Conservation (phyloP, 2,329 filamentous ascomycete species). For the Byssothecium circinans region DNA sequence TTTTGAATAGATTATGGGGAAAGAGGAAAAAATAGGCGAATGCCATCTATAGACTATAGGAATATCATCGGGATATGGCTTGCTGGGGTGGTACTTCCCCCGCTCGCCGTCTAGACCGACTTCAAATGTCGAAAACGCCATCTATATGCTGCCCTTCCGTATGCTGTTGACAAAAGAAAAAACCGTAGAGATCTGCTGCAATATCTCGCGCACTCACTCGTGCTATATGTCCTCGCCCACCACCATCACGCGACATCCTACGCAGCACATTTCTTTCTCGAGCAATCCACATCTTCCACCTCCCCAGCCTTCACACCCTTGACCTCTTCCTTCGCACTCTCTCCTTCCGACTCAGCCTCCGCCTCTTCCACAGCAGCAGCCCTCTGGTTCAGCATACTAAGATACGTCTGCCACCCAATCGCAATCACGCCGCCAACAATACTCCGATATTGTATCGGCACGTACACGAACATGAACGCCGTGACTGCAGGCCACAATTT, state of each 20-base stretch:
- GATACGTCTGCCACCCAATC: constrained; percentile 90
- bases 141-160: constrained; percentile 11
- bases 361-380: constrained; percentile 62
- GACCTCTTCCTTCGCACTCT: constrained; percentile 4
- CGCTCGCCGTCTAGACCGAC: background rate
- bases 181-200: constrained; percentile 5
- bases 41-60: too few species aligned
- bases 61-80: too few species aligned
- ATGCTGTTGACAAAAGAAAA: constrained; percentile 18
- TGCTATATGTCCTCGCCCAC: background rate
- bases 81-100: too few species aligned
- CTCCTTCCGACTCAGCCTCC: constrained; percentile 12
- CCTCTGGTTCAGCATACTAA: constrained; percentile 75
- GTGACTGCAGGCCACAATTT: constrained; percentile 90
- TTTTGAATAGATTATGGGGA: too few species aligned
- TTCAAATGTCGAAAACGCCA: constrained; percentile 7
- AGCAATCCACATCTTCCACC: background rate
- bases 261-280: constrained; percentile 17
- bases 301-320: constrained; percentile 4
- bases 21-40: too few species aligned
- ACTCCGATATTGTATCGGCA: constrained; percentile 76
- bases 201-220: background rate
- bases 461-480: constrained; percentile 82
- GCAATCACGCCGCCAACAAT: constrained; percentile 76
- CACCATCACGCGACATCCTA: background rate